A percentile compares a stretch with the other conserved stretches of the same genome.
phyloP scores from a whole-genome alignment of 73 alveolate species.

The Stentor roeselii region DNA sequence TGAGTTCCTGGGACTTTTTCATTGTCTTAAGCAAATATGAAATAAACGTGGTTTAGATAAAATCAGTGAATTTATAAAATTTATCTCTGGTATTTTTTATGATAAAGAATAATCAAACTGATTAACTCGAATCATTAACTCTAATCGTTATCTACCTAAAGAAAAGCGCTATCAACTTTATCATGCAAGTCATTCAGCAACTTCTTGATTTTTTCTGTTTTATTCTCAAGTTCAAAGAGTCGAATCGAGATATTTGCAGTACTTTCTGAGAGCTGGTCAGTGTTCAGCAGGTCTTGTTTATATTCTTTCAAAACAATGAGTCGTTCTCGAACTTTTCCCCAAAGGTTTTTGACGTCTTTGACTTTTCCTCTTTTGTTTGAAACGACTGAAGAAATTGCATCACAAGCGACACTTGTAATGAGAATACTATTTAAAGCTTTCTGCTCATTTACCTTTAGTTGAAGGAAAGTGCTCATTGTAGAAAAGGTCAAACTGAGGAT shows the following conservation, averaged over 20 bases:
- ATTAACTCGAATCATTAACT: too few species aligned
- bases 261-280: neutral
- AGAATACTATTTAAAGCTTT: slow-evolving; percentile 16
- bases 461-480: neutral
- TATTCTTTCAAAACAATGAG: neutral
- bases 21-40: too few species aligned
- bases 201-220: neutral
- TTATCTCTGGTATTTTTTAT: too few species aligned
- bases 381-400: neutral
- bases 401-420: neutral
- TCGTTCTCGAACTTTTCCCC: neutral
- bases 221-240: neutral
- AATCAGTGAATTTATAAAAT: too few species aligned
- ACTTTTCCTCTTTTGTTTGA: neutral
- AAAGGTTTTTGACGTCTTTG: neutral
- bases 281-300: neutral
- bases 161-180: neutral
- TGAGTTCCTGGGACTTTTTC: neutral
- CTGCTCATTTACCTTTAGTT: neutral
- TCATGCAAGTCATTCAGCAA: neutral
- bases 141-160: too few species aligned
- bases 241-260: neutral
- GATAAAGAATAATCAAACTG: too few species aligned
- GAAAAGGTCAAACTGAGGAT: neutral
- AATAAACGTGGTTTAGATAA: too few species aligned